Conservation (phyloP, 2,329 filamentous ascomycete species). For the Sporothrix schenckii region DNA sequence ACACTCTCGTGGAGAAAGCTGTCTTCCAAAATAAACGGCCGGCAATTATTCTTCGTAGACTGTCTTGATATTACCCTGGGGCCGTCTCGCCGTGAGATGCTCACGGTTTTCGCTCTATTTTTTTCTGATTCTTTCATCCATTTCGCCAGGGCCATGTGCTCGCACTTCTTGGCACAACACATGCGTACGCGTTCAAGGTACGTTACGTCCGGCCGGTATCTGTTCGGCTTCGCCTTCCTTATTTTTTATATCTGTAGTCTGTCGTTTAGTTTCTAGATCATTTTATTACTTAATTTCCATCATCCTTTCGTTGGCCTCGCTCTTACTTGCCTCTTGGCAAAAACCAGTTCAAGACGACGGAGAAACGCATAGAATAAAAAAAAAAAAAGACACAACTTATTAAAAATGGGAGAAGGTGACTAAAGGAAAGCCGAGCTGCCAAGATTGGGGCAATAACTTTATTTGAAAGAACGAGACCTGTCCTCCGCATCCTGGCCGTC, state of each 20-base stretch:
- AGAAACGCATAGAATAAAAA: not conserved
- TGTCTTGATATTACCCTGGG: constrained; percentile 24
- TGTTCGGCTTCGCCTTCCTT: not conserved
- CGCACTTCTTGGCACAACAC: not conserved
- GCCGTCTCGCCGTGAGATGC: constrained; percentile 9
- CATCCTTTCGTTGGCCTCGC: not conserved
- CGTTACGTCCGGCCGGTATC: constrained; percentile 19
- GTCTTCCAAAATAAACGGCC: not conserved
- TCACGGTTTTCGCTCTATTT: not conserved
- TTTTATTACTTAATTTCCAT: not conserved
- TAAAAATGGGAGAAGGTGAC: not conserved
- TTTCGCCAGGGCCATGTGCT: not conserved
- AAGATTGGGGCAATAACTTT: constrained; percentile 22
- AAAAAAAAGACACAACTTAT: not conserved
- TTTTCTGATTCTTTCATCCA: not conserved
- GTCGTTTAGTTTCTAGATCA: not conserved
- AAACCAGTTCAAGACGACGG: not conserved
- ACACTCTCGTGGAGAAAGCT: not conserved
- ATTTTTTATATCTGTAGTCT: not conserved
- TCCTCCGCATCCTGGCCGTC: not conserved
- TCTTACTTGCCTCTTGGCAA: constrained; percentile 3
- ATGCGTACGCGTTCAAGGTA: constrained; percentile 25
- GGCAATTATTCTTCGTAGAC: not conserved
- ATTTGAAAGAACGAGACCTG: not conserved
- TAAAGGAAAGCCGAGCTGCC: not conserved